Evolutionary conservation across 352 stramenopile genomes (phyloP).

Genomic region (Phytophthora ohioensis): DNA sequence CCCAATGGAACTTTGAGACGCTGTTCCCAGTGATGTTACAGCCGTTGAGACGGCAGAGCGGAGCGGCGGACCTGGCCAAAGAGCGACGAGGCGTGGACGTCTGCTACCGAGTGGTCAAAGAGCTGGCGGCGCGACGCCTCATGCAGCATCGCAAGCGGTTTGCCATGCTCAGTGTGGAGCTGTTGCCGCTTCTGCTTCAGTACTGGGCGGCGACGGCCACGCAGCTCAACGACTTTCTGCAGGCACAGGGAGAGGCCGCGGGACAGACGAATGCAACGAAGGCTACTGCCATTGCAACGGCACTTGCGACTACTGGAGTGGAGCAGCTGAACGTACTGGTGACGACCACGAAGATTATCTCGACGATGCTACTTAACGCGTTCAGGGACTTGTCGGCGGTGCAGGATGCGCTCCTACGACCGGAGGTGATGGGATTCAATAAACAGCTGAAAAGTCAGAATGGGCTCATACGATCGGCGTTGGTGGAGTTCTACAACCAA

Average conservation of each 20-base stretch:
- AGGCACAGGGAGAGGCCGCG: constrained; percentile 25
- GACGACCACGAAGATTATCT: constrained; percentile 72
- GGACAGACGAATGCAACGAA: constrained; percentile 13
- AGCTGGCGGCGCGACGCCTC: constrained; percentile 78
- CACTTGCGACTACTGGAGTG: constrained; percentile 15
- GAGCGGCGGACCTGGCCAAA: constrained; percentile 15
- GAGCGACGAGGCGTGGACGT: constrained; percentile 64
- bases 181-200: constrained; percentile 67
- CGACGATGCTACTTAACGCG: constrained; percentile 74
- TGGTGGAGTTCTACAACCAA: constrained; percentile 80
- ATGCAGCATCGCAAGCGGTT: constrained; percentile 88
- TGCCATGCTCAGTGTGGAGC: constrained; percentile 68
- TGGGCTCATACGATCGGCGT: constrained; percentile 58
- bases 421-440: constrained; percentile 68
- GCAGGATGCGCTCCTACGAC: constrained; percentile 61
- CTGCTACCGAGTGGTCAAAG: constrained; percentile 82
- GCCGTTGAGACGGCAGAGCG: constrained; percentile 41
- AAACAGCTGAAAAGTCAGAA: constrained; percentile 48
- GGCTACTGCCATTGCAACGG: constrained; percentile 15
- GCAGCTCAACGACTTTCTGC: constrained; percentile 46
- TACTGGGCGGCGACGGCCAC: constrained; percentile 59
- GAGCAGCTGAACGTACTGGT: constrained; percentile 54
- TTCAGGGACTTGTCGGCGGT: constrained; percentile 69
- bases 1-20: constrained; percentile 66
- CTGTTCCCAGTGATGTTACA: constrained; percentile 76